These are phyloP conservation scores for Auxenochlorella protothecoides DNA, from an alignment of 139 green algal genomes.

Conservation along the genomic window DNA sequence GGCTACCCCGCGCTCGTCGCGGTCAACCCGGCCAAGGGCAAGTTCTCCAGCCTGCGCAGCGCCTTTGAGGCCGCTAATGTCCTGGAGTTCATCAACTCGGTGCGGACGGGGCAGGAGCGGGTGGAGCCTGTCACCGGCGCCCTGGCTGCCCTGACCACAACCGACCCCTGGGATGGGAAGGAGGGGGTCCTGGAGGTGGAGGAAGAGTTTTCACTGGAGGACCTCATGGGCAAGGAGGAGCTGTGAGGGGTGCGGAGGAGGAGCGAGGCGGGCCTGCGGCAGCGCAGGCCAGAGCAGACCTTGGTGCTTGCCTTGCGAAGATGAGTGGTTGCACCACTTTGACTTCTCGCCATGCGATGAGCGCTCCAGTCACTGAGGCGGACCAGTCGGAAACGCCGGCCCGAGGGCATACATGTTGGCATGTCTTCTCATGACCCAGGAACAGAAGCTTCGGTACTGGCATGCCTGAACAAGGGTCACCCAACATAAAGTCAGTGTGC, in stretches of 20 bases:
- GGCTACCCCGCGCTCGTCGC: conserved; percentile 70
- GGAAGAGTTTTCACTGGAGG: conserved; percentile 81
- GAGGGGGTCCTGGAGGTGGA: conserved; percentile 53
- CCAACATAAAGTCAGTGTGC: no score
- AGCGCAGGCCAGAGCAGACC: no score
- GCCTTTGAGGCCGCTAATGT: conserved; percentile 41
- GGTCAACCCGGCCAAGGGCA: conserved; percentile 44
- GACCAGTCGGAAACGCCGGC: no score
- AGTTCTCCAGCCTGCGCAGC: conserved; percentile 21
- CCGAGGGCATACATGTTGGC: no score
- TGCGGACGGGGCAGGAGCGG: conserved; percentile 29
- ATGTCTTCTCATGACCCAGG: no score
- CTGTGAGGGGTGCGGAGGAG: neutral
- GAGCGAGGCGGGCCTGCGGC: no score
- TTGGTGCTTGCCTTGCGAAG: neutral
- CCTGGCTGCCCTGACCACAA: conserved; percentile 17
- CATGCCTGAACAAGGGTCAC: no score
- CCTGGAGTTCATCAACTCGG: conserved; percentile 41
- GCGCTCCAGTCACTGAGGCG: no score
- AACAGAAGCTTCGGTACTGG: no score
- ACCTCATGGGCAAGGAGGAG: conserved; percentile 46
- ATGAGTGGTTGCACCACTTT: neutral
- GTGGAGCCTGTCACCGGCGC: conserved; percentile 18
- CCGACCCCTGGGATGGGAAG: conserved; percentile 64
- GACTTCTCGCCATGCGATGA: no score